These are phyloP conservation scores for Dipodascopsis tothii DNA, from an alignment of 805 yeast species.

Conservation along the genomic window DNA sequence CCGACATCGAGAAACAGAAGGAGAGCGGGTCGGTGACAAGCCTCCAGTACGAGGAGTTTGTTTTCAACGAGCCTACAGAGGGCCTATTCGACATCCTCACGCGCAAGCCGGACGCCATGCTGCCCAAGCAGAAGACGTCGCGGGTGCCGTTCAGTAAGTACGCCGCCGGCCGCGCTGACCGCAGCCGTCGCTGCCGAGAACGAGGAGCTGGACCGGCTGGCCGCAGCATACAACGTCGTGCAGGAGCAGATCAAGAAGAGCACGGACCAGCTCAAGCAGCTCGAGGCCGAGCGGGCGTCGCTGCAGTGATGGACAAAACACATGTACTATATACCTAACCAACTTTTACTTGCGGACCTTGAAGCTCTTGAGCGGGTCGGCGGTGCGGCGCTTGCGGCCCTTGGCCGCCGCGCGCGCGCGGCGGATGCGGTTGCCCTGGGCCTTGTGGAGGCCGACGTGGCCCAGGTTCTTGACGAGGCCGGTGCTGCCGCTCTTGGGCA, in stretches of 20 bases:
- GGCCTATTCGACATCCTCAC: slow-evolving; percentile 72
- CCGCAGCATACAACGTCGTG: slow-evolving; percentile 40
- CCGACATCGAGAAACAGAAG: slow-evolving; percentile 28
- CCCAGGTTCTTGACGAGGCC: slow-evolving; percentile 21
- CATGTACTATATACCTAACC: neutral
- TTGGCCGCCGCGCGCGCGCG: slow-evolving; percentile 20
- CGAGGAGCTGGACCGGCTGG: slow-evolving; percentile 55
- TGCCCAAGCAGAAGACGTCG: slow-evolving; percentile 33
- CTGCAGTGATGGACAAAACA: neutral
- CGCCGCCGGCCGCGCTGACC: slow-evolving; percentile 4
- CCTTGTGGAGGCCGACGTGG: slow-evolving; percentile 24
- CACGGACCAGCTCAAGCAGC: slow-evolving; percentile 33
- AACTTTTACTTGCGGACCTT: slow-evolving; percentile 25
- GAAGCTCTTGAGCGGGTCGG: slow-evolving; percentile 57
- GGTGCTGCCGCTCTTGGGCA: slow-evolving; percentile 51
- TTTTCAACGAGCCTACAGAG: slow-evolving; percentile 90
- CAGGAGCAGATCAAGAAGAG: slow-evolving; percentile 40
- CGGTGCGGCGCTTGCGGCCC: slow-evolving; percentile 27
- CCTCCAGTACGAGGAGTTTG: slow-evolving; percentile 76
- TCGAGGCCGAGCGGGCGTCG: slow-evolving; percentile 29
- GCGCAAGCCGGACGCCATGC: slow-evolving; percentile 44
- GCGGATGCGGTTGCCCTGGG: slow-evolving; percentile 25
- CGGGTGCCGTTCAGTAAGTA: slow-evolving; percentile 34
- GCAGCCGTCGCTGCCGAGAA: slow-evolving; percentile 47
- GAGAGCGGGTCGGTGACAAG: slow-evolving; percentile 44